These are phyloP conservation scores for Orychophragmus violaceus DNA, from an alignment of 345 rosid genomes.

Conservation along the genomic window DNA sequence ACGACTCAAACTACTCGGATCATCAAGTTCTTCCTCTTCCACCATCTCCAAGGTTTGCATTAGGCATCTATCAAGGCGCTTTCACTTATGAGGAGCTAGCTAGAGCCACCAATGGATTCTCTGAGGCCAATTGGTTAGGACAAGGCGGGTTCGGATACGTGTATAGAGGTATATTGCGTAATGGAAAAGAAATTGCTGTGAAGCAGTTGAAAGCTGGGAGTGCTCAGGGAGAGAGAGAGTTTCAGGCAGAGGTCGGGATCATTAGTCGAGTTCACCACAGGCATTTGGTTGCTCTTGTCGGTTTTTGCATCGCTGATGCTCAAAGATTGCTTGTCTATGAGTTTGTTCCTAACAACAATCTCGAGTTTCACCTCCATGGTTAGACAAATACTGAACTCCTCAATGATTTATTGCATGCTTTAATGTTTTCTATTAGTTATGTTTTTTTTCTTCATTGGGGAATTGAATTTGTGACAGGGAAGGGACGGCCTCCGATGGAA, in stretches of 20 bases:
- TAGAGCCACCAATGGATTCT: constrained; percentile 60
- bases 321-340: constrained; percentile 67
- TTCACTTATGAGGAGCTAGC: constrained; percentile 48
- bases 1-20: constrained; percentile 51
- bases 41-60: constrained; percentile 43
- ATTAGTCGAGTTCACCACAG: constrained; percentile 63
- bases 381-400: neutral
- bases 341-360: constrained; percentile 55
- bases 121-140: constrained; percentile 55
- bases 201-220: constrained; percentile 59
- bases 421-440: neutral
- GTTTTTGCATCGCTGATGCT: constrained; percentile 48
- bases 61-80: constrained; percentile 47
- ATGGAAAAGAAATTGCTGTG: constrained; percentile 54
- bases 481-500: constrained; percentile 59
- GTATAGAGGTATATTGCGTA: constrained; percentile 49
- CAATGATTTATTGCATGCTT: neutral
- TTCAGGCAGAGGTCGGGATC: constrained; percentile 64
- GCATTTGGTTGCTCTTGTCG: constrained; percentile 65
- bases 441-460: neutral
- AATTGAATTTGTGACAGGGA: constrained; percentile 38
- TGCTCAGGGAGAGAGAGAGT: constrained; percentile 59
- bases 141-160: constrained; percentile 72
- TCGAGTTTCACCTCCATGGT: constrained; percentile 70
- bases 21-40: constrained; percentile 43